Conservation (phyloP, 139 green algal species). For the Volvox reticuliferus region DNA sequence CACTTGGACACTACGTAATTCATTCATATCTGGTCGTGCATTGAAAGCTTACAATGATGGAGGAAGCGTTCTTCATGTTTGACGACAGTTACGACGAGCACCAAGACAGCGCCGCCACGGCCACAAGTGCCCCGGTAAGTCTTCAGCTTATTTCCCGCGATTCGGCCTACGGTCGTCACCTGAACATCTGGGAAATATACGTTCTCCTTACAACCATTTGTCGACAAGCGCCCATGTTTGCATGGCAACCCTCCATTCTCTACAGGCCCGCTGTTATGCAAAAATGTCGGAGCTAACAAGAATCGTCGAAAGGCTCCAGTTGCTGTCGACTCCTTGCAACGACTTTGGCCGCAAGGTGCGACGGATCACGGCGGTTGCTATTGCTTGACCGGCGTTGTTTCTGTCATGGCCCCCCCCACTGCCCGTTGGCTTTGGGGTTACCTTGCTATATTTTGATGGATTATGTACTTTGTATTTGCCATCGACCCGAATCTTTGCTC, state of each 20-base stretch:
- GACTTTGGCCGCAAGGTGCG: conserved; percentile 9
- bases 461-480: too few species aligned
- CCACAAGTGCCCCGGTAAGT: not conserved
- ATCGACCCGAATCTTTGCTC: too few species aligned
- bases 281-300: not conserved
- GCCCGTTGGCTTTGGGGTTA: too few species aligned
- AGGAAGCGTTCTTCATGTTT: not conserved
- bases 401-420: too few species aligned
- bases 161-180: not conserved
- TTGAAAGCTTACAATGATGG: not conserved
- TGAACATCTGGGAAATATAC: not conserved
- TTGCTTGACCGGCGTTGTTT: not conserved
- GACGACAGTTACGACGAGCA: not conserved
- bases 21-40: too few species aligned
- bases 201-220: not conserved
- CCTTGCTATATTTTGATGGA: too few species aligned
- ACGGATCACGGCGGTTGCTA: not conserved
- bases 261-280: not conserved
- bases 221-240: not conserved
- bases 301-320: not conserved
- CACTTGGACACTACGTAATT: too few species aligned
- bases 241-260: not conserved
- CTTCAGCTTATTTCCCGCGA: not conserved
- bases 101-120: not conserved
- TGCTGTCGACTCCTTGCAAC: not conserved